Evolutionary conservation across 192 early-diverging fungal species (phyloP), one percentile per base, ranked within the genome.

Genomic region (Linnemannia schmuckeri): DNA sequence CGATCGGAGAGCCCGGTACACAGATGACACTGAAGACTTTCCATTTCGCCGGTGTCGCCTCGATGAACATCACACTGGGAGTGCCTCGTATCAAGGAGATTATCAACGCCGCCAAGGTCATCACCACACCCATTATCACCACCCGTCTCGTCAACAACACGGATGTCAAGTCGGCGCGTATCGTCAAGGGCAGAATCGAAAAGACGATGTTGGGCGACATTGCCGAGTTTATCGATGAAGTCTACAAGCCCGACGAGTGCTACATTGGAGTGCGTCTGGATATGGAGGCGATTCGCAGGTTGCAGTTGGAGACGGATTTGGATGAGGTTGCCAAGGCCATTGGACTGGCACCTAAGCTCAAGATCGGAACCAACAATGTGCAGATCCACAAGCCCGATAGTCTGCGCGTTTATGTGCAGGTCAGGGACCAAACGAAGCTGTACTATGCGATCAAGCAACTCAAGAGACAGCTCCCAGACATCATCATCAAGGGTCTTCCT

Each of bases 1-100:
- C 94, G 47, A 98, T 99, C 82, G 99, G 99, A 78, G 99, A 99
- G 82, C 99, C 99, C 20, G 97, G 97, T 69, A 99, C 99, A 6
- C 99, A 99, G 86, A 99, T 99, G 99, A 99, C 99, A 75, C 89
- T 99, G 74, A 99, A 99, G 90, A 97, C 99, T 89, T 99, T 99
- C 96, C 99, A 99, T 91, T 99, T 99, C 94, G 98, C 99, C 85
- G 99, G 99, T 94, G 96, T 99, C 69, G 98, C 97, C 44, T 95
- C 94, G 76, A 98, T 99, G 98, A 99, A 98, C 94, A 96, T 99
- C 77, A 98, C 99, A 6, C 94, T 98, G 85, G 99, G 99, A 93
- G 99, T 99, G 68, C 99, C 99, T 20, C 97, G 99, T 85, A 98
- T 99, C 91, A 99, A 99, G 91, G 99, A 99, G 93, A 99, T 99